phyloP scores from a whole-genome alignment of 2,329 filamentous ascomycete genomes.

The Xylariaceae sp. region DNA sequence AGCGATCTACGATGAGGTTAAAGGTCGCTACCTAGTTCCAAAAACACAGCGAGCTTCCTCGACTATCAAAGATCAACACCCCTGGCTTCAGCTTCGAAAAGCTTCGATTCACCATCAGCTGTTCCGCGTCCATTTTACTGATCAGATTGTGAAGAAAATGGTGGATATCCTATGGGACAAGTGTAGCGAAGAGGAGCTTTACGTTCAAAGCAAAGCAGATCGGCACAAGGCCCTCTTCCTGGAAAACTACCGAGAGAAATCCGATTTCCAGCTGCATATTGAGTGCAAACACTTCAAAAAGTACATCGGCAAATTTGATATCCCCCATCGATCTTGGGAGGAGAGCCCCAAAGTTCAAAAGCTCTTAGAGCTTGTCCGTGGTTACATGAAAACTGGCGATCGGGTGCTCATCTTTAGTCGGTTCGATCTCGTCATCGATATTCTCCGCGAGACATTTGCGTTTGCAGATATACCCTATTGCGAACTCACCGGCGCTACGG shows the following conservation, averaged over 20 bases:
- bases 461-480: constrained; percentile 71
- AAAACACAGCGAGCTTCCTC: constrained; percentile 55
- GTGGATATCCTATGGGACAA: constrained; percentile 70
- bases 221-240: constrained; percentile 50
- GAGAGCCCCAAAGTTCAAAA: constrained; percentile 80
- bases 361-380: constrained; percentile 67
- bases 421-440: constrained; percentile 87
- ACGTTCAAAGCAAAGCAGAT: constrained; percentile 37
- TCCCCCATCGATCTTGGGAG: constrained; percentile 51
- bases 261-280: constrained; percentile 62
- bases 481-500: constrained; percentile 80
- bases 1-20: constrained; percentile 65
- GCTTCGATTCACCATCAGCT: constrained; percentile 89
- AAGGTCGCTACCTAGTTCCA: constrained; percentile 60
- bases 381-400: constrained; percentile 76
- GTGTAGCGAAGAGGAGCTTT: constrained; percentile 51
- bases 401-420: constrained; percentile 89
- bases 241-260: constrained; percentile 54
- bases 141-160: constrained; percentile 73
- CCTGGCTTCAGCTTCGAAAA: constrained; percentile 88
- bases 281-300: constrained; percentile 58
- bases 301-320: constrained; percentile 51
- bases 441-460: constrained; percentile 77
- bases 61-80: constrained; percentile 56
- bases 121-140: constrained; percentile 75